A percentile compares a stretch with the other conserved stretches of the same genome.
These are phyloP conservation scores for Coemansia umbellata DNA, from an alignment of 192 early-diverging fungal species.

Conservation along the genomic window DNA sequence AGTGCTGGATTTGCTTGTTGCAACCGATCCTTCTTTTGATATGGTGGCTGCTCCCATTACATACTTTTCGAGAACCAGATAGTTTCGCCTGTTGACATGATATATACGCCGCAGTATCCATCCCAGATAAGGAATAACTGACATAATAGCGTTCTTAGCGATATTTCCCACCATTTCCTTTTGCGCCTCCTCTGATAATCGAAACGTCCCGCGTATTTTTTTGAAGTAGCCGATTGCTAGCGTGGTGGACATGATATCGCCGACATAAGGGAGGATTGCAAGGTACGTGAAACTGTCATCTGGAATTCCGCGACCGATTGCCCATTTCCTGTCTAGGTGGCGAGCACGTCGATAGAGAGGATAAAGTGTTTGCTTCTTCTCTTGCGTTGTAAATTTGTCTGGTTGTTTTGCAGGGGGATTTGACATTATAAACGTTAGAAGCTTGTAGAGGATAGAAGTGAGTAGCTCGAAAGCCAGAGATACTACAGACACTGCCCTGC, in stretches of 20 bases:
- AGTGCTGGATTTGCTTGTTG: too few species aligned
- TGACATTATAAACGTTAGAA: too few species aligned
- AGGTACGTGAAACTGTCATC: slow-evolving; percentile 26
- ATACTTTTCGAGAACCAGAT: slow-evolving; percentile 23
- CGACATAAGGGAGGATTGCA: slow-evolving; percentile 26
- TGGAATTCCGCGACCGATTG: slow-evolving; percentile 20
- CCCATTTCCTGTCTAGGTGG: slow-evolving; percentile 37
- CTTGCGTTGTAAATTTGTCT: not conserved
- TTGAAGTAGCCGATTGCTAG: slow-evolving; percentile 27
- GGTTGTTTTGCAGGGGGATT: not conserved
- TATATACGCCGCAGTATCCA: slow-evolving; percentile 33
- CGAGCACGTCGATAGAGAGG: slow-evolving; percentile 23
- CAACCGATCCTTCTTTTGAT: too few species aligned
- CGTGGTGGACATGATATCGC: slow-evolving; percentile 19
- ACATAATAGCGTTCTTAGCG: slow-evolving; percentile 12
- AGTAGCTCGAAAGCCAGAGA: too few species aligned
- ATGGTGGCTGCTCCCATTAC: slow-evolving; percentile 6
- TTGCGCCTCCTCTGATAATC: slow-evolving; percentile 9
- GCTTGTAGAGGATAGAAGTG: too few species aligned
- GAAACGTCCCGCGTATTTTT: slow-evolving; percentile 16
- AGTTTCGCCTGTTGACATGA: slow-evolving; percentile 38
- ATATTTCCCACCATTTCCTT: slow-evolving; percentile 23
- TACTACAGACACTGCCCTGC: too few species aligned
- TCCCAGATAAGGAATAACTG: slow-evolving; percentile 26
- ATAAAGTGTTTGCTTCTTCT: slow-evolving; percentile 27